A percentile compares a stretch with the other conserved stretches of the same genome.
Evolutionary conservation across 2,329 filamentous ascomycete species (phyloP).

Genomic region (Camillea tinctor): DNA sequence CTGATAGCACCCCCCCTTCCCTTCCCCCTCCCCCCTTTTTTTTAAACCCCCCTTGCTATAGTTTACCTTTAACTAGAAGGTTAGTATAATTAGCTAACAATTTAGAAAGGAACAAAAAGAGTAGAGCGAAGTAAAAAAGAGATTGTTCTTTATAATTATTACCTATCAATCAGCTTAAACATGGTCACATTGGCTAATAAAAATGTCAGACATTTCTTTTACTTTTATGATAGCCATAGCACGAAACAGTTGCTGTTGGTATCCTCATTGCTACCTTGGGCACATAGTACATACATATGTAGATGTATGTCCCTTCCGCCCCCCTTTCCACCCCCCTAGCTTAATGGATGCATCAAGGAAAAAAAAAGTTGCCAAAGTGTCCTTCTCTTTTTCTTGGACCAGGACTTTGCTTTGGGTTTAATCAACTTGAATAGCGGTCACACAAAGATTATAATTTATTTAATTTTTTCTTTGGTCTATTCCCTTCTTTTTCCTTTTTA

Average conservation of each 20-base stretch:
- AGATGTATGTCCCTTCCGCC: no score
- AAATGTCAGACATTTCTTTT: background rate
- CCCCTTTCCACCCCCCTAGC: no score
- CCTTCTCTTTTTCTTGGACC: background rate
- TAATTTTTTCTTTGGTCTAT: background rate
- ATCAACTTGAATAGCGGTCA: background rate
- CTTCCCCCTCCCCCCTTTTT: background rate
- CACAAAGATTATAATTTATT: background rate
- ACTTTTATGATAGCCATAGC: background rate
- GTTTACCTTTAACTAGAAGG: background rate
- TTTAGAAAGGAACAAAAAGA: background rate
- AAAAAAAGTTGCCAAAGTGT: background rate
- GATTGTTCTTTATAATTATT: background rate
- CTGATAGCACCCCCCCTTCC: background rate
- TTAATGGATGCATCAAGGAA: background rate
- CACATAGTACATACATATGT: no score
- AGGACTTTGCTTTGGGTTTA: no score
- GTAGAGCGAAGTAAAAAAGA: background rate
- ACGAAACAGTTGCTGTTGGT: background rate
- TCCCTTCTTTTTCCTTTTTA: background rate
- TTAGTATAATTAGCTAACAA: background rate
- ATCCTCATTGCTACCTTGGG: background rate
- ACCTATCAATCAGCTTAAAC: background rate
- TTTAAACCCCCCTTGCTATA: background rate
- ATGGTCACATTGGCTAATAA: background rate